Base-by-base conservation (phyloP, 805 yeast species). In the Candida insectorum region DNA sequence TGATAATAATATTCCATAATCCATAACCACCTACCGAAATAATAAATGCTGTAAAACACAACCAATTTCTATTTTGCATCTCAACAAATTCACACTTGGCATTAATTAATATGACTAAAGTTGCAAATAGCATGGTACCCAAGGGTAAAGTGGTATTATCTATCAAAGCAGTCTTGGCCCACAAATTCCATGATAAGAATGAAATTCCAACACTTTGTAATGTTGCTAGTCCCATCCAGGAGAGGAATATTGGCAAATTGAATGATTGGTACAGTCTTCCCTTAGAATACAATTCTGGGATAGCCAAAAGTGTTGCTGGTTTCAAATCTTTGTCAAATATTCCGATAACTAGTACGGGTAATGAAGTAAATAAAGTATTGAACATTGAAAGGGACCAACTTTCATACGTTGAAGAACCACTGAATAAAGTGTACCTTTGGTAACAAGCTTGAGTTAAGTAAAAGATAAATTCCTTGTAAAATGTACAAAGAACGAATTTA, bases 311-410 rank as follows among this genome's bases (percentile, higher is more conserved):
- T 0, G 97, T 91, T 1, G 93, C 77, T 1, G 97, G 95, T 30
- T 79, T 71, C 53, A 93, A 68, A 51, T 93, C 99, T 52, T 83
- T 84, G 49, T 91, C 96, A 58, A 93, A 83, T 78, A 89, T 85
- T n/a, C 99, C 99, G 33, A 93, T 69, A 50, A 94, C 84, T 24
- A 93, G 58, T 2, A 93, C 97, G 0, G 96, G 89, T 31, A 93
- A 65, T 0, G 96, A 86, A 0, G 98, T 91, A 63, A 93, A 94
- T 41, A 93, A 69, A 0, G 98, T 94, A 56, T 93, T 94, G 66
- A 85, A 93, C 97, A 94, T 89, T 0, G 97, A 85, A 39, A 93
- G 69, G 2, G 97, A 89, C 96, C 97, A 89, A 25, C 91, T 81
- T 53, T 94, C 98, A 58, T 86, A 93, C 45, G 91, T 58, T 0